Percentiles rank a stretch among this genome's conserved stretches.
Conservation (phyloP, 345 rosid species). For the Citrus sp. region DNA sequence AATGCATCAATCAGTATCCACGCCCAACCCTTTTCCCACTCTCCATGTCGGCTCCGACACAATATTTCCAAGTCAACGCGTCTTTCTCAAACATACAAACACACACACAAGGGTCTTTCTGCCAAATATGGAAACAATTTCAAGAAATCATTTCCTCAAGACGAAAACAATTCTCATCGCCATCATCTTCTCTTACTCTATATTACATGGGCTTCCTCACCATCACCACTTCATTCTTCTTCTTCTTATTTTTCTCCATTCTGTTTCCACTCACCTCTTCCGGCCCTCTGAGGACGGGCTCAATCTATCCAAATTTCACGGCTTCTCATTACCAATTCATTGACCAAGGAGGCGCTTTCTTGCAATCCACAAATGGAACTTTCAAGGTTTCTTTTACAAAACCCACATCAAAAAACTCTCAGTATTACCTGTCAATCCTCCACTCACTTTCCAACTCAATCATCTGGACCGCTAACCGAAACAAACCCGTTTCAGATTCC, state of each 20-base stretch:
- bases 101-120: not conserved
- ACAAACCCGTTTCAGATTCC: constrained; percentile 15
- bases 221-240: not conserved
- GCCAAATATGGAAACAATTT: not conserved
- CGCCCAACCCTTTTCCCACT: not conserved
- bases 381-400: constrained; percentile 16
- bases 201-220: not conserved
- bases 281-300: not conserved
- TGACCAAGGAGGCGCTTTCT: constrained; percentile 19
- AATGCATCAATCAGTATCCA: not conserved
- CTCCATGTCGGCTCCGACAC: not conserved
- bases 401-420: not conserved
- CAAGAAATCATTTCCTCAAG: not conserved
- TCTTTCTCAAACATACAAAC: not conserved
- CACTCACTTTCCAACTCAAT: constrained; percentile 9
- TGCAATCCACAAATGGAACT: constrained; percentile 12
- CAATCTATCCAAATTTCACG: constrained; percentile 21
- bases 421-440: constrained; percentile 17
- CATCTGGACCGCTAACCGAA: constrained; percentile 24
- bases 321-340: constrained; percentile 10
- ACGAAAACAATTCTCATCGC: not conserved
- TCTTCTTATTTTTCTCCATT: not conserved
- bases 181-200: not conserved
- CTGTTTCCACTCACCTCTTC: not conserved
- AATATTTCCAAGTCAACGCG: not conserved